Evolutionary conservation across 2,329 filamentous ascomycete species (phyloP).

Genomic region (Helminthosporium solani): DNA sequence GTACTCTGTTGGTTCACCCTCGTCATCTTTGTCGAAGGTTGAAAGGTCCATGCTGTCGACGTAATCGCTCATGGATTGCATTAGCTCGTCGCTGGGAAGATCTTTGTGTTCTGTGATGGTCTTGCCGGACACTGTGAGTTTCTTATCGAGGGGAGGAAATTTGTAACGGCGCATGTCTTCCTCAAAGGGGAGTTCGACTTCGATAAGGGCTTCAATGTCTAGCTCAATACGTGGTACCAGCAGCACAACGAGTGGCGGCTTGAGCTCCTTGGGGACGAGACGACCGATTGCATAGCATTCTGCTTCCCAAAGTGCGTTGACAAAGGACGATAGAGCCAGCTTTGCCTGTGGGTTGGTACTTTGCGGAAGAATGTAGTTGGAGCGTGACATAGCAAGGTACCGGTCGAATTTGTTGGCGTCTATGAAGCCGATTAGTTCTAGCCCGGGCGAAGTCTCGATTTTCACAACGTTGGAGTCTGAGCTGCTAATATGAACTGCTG

Average conservation of each 20-base stretch:
- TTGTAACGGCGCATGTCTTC: constrained; percentile 90
- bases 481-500: constrained; percentile 84
- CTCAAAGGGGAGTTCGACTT: constrained; percentile 86
- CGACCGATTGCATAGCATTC: constrained; percentile 85
- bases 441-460: constrained; percentile 70
- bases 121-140: constrained; percentile 84
- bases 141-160: constrained; percentile 85
- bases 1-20: constrained; percentile 66
- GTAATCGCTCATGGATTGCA: constrained; percentile 82
- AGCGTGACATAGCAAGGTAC: constrained; percentile 81
- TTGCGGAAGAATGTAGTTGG: constrained; percentile 74
- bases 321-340: constrained; percentile 82
- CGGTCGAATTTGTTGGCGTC: constrained; percentile 74
- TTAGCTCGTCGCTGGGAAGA: constrained; percentile 72
- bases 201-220: constrained; percentile 81
- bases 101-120: constrained; percentile 79
- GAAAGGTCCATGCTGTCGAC: constrained; percentile 92
- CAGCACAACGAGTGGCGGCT: constrained; percentile 73
- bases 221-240: constrained; percentile 77
- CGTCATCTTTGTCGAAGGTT: constrained; percentile 67
- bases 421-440: constrained; percentile 87
- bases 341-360: constrained; percentile 78
- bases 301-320: constrained; percentile 82
- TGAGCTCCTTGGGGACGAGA: constrained; percentile 80
- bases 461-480: constrained; percentile 88